Evolutionary conservation across 2,329 filamentous ascomycete genomes (phyloP), one percentile per base, ranked within the genome.

Genomic region (Fusarium sp.): DNA sequence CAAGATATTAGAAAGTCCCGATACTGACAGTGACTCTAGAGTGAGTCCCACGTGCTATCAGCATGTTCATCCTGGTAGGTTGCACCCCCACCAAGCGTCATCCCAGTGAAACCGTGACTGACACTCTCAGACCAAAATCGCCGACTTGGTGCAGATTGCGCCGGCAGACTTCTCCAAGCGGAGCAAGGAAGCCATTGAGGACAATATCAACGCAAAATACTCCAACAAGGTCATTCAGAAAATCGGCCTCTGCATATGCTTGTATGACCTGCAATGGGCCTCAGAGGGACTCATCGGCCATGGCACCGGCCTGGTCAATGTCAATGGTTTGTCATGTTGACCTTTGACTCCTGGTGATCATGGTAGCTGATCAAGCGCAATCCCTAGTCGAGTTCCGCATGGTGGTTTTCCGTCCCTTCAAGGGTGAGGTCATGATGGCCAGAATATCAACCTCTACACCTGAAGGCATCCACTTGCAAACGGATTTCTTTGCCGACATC

Each of bases 141-240:
- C 95, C 77, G 97, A 99, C 86, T 89, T 99, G 77, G 95, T 99
- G 76, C 94, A 97, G 84, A 97, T 99, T 84, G 89, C 91, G 35
- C 97, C 97, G 2, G 90, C 94, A 79, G 94, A 98, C 81, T 98
- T 98, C 81, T 89, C 91, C 70, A 97, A 97, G 83, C 88, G 91
- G 70, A 97, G 94, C 80, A 89, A 91, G 35, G 90, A 95, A 73
- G 95, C 95, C 1, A 94, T 99, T 73, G 95, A 98, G 84, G 95
- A 99, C 85, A 97, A 97, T 79, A 97, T 99, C 85, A 98, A 99
- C 82, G 89, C 92, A 73, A 99, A 99, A 85, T 99, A 98, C 83
- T 92, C 96, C 69, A 98, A 99, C 85, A 40, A 93, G 89, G 93
- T 95, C 25, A 95, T 99, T 71, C 96, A 98, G 81, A 97, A 97